Evolutionary conservation across 1,139 yeast genomes (phyloP), one percentile per base, ranked within the genome.

Genomic region (Debaryomyces singareniensis): DNA sequence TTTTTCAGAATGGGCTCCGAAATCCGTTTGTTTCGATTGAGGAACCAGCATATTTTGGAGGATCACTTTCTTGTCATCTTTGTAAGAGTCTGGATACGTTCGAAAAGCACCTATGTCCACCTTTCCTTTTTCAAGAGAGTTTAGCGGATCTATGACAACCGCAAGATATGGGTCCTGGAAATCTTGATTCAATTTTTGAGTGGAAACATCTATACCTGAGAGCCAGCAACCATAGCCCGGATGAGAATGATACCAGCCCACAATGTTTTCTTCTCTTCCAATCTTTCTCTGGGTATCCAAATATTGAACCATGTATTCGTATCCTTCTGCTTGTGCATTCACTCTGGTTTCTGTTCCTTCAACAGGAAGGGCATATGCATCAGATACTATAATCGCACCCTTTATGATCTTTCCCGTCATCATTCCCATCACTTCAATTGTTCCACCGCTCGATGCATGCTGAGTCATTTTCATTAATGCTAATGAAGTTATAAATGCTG

Each of bases 141-240:
- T 74, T 31, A 76, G 69, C 0, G 96, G 96, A 55, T 87, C 97
- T 31, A 87, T 69, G 4, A 87, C 96, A 28, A 87, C 66, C 0
- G 96, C 96, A 39, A 87, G 61, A 49, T 85, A 87, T 1, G 96
- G 96, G 47, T 87, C 96, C 51, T 87, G 96, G 49, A 78, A 86
- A 36, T 71, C 75, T 53, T 87, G 96, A 49, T 89, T 87, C 53
- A 89, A 59, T 35, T 73, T 65, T 51, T 91, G 96, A 0, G 96
- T 87, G 33, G 83, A 78, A 18, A 87, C 93, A 55, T 87, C 96
- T 29, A 87, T 86, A 12, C 91, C 93, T 38, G 91, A 78, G 25
- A 87, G 58, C 95, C 96, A 83, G 51, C 96, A 84, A 25, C 96
- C 97, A 53, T 87, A 91, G 0, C 96, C 96, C 0, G 97, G 97